A percentile compares a stretch with the other conserved stretches of the same genome.
These are phyloP conservation scores for Aspergillus fumigatus DNA, from an alignment of 2,329 filamentous ascomycete species.

Conservation along the genomic window DNA sequence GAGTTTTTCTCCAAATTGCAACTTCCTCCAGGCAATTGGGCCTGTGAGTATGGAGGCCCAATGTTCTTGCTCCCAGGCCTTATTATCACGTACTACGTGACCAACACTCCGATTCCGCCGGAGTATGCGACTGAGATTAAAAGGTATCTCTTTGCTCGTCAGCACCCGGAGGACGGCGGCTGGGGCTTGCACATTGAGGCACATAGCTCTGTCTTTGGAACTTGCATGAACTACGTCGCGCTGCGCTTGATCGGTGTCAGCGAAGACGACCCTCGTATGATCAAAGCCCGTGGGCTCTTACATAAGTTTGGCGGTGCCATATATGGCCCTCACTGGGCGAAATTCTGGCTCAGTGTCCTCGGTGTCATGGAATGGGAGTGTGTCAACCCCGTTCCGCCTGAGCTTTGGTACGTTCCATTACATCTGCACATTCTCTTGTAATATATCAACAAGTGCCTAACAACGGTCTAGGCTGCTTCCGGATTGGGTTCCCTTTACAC, in stretches of 20 bases:
- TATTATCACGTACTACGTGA: slow-evolving; percentile 82
- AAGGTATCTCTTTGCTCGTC: slow-evolving; percentile 83
- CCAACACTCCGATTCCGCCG: slow-evolving; percentile 77
- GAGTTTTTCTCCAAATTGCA: slow-evolving; percentile 87
- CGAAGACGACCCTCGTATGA: slow-evolving; percentile 77
- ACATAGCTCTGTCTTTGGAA: slow-evolving; percentile 88
- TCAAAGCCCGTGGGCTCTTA: slow-evolving; percentile 75
- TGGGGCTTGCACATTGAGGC: slow-evolving; percentile 97
- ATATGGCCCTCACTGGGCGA: slow-evolving; percentile 89
- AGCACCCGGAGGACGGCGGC: slow-evolving; percentile 83
- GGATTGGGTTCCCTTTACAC: slow-evolving; percentile 83
- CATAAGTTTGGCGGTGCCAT: slow-evolving; percentile 82
- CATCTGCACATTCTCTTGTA: not conserved
- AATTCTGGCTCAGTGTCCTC: slow-evolving; percentile 86
- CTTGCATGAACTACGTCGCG: slow-evolving; percentile 77
- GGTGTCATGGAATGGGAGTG: slow-evolving; percentile 84
- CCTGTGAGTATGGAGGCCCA: slow-evolving; percentile 93
- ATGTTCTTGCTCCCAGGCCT: slow-evolving; percentile 91
- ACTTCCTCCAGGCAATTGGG: slow-evolving; percentile 87
- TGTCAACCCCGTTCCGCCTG: slow-evolving; percentile 89
- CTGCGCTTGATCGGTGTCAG: slow-evolving; percentile 78
- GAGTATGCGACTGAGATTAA: slow-evolving; percentile 82
- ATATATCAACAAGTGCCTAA: slow-evolving; percentile 8
- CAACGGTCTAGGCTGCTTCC: slow-evolving; percentile 59
- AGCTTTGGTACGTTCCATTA: slow-evolving; percentile 64